Base-by-base conservation (phyloP, 1,139 yeast species). In the Nakaseomyces sp. region DNA sequence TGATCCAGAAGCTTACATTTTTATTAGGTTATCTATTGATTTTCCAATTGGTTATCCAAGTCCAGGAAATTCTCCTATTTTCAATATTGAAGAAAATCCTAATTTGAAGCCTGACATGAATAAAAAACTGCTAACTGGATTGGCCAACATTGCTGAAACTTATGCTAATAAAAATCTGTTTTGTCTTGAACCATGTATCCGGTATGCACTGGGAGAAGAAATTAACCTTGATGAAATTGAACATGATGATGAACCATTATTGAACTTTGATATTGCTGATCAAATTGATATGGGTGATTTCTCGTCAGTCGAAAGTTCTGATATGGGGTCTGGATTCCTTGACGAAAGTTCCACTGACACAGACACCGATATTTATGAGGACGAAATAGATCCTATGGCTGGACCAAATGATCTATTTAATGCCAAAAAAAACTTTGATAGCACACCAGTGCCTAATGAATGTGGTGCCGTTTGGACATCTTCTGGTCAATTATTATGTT, bases 381-480 rank as follows among this genome's bases (percentile, higher is more conserved):
- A 56, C 40, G 52, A 56, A 18, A 40, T 53, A 10, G 49, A 48
- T 19, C 40, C 46, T 3, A 30, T 47, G 6, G 43, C 49, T n/a
- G 50, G 46, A 17, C 47, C 61, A 6, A 45, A 46, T 13, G 44
- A 45, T 15, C 33, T 48, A 2, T 49, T 49, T 28, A 50, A 50
- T 9, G 45, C 49, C 12, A 54, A 55, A 32, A 36, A 53, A n/a
- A 55, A 65, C 13, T 76, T 79, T 55, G 95, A 87, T 56, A 80
- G 88, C 31, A 86, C 95, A 0, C 96, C 96, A 0, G 72, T 88
- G 3, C 96, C 96, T 0, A 87, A 85, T 58, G 94, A 91, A 3
- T 88, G 96, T 67, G 96, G 96, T 8, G 96, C 95, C 0, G 70
- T 77, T 0, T 88, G 96, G 96, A 73, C 93, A 0, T 74, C 77